Conservation (phyloP, 2,329 filamentous ascomycete species). For the Byssoonygena ceratinophila region DNA sequence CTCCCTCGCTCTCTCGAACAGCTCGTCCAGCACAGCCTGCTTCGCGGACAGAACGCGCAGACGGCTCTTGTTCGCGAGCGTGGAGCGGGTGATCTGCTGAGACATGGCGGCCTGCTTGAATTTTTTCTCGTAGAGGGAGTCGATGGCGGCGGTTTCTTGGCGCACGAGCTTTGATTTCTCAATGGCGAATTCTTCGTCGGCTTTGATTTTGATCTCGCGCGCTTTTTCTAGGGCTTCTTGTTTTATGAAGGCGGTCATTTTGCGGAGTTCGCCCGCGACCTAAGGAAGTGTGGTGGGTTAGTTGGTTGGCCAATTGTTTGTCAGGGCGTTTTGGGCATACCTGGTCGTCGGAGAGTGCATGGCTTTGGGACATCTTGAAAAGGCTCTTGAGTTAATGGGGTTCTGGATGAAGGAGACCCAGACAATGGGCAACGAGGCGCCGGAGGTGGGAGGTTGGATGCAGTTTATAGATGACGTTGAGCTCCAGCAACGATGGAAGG, state of each 20-base stretch:
- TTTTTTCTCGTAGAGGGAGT: slow-evolving; percentile 91
- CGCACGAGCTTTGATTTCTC: slow-evolving; percentile 98
- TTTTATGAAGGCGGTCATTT: slow-evolving; percentile 99
- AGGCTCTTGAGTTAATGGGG: slow-evolving; percentile 21
- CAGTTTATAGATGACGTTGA: neutral
- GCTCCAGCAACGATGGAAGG: neutral
- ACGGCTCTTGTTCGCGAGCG: slow-evolving; percentile 89
- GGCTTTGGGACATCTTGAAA: slow-evolving; percentile 73
- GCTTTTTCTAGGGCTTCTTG: slow-evolving; percentile 97
- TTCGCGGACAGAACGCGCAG: slow-evolving; percentile 76
- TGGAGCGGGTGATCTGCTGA: slow-evolving; percentile 96
- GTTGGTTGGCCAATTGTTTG: neutral
- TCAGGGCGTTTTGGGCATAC: slow-evolving; percentile 40
- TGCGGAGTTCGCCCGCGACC: slow-evolving; percentile 97
- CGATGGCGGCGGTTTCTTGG: slow-evolving; percentile 87
- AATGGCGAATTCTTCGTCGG: slow-evolving; percentile 97
- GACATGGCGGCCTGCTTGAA: slow-evolving; percentile 98
- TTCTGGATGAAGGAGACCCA: neutral
- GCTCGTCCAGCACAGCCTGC: slow-evolving; percentile 79
- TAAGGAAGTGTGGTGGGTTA: slow-evolving; percentile 31
- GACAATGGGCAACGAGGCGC: neutral
- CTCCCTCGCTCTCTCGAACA: slow-evolving; percentile 72
- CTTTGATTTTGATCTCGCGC: slow-evolving; percentile 94
- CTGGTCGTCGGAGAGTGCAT: slow-evolving; percentile 97
- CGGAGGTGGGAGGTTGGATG: slow-evolving; percentile 12